Percentiles rank a stretch among this genome's conserved stretches.
Evolutionary conservation across 371 early-diverging fungal species (phyloP).

Genomic region (Apophysomyces variabilis): DNA sequence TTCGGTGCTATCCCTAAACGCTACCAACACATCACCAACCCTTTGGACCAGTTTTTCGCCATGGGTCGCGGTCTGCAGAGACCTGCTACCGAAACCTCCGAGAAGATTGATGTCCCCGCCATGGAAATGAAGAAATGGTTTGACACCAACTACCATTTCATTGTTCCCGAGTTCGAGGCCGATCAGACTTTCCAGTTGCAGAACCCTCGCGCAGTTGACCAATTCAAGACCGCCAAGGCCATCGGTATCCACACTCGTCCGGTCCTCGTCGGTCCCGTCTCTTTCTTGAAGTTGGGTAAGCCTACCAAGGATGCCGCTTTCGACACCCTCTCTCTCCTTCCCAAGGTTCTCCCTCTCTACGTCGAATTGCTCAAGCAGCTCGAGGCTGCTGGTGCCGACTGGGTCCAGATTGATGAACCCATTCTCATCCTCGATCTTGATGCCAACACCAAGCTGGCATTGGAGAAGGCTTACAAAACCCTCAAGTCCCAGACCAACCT

Average conservation of each 20-base stretch:
- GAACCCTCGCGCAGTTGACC: constrained; percentile 78
- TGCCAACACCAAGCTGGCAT: constrained; percentile 50
- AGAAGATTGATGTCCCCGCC: constrained; percentile 88
- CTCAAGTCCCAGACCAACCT: constrained; percentile 62
- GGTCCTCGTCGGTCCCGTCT: constrained; percentile 91
- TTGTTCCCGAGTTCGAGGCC: constrained; percentile 87
- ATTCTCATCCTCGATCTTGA: constrained; percentile 79
- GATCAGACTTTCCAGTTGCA: constrained; percentile 77
- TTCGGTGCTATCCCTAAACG: constrained; percentile 80
- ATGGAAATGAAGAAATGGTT: constrained; percentile 98
- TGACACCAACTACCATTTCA: constrained; percentile 95
- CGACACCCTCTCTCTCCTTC: constrained; percentile 74
- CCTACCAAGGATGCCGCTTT: constrained; percentile 70
- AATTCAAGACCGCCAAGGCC: constrained; percentile 92
- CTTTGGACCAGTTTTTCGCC: constrained; percentile 92
- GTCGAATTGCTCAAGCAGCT: constrained; percentile 77
- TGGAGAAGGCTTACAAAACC: constrained; percentile 67
- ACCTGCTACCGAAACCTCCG: constrained; percentile 60
- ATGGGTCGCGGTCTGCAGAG: constrained; percentile 95
- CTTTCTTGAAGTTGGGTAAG: constrained; percentile 88
- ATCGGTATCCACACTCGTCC: constrained; percentile 91
- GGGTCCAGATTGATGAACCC: constrained; percentile 96
- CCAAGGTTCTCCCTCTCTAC: constrained; percentile 81
- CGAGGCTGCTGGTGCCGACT: constrained; percentile 86
- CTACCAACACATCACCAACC: constrained; percentile 66